Percentiles rank a stretch among this genome's conserved stretches.
Evolutionary conservation across 495 filamentous ascomycete genomes (phyloP).

Genomic region (Penicillium steckii): DNA sequence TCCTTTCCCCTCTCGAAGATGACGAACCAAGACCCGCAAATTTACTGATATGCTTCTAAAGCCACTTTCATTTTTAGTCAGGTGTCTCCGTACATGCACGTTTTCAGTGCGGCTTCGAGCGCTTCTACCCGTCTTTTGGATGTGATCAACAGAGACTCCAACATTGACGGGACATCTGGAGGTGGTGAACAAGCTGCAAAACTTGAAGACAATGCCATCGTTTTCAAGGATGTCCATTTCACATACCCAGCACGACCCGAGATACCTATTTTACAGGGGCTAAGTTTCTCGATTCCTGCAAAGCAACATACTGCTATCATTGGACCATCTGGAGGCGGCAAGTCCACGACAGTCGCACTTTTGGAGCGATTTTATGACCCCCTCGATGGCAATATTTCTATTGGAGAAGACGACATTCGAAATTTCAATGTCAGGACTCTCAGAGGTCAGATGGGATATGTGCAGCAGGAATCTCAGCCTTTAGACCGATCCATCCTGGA

Average conservation of each 20-base stretch:
- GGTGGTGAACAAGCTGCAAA: slow-evolving; percentile 10
- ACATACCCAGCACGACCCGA: slow-evolving; percentile 73
- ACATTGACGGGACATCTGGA: slow-evolving; percentile 42
- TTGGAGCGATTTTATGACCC: slow-evolving; percentile 83
- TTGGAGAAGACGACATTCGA: slow-evolving; percentile 61
- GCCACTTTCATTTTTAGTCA: slow-evolving; percentile 59
- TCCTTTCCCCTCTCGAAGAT: too few species aligned
- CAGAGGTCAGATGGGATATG: neutral
- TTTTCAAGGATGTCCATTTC: slow-evolving; percentile 71
- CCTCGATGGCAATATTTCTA: slow-evolving; percentile 58
- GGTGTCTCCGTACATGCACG: slow-evolving; percentile 58
- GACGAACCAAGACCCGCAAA: too few species aligned
- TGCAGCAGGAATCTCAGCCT: neutral
- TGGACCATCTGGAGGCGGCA: slow-evolving; percentile 76
- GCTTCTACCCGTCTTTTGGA: slow-evolving; percentile 46
- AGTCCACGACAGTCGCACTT: slow-evolving; percentile 74
- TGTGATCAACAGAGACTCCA: slow-evolving; percentile 49
- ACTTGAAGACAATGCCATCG: neutral
- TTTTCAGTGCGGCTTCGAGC: slow-evolving; percentile 53
- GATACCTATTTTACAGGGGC: slow-evolving; percentile 66
- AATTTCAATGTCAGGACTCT: slow-evolving; percentile 57
- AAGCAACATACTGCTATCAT: slow-evolving; percentile 79
- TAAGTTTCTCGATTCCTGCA: slow-evolving; percentile 64
- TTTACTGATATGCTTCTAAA: too few species aligned
- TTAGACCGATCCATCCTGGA: neutral